Conservation (phyloP, 495 filamentous ascomycete genomes). For the Sabuloglossum arenarium region DNA sequence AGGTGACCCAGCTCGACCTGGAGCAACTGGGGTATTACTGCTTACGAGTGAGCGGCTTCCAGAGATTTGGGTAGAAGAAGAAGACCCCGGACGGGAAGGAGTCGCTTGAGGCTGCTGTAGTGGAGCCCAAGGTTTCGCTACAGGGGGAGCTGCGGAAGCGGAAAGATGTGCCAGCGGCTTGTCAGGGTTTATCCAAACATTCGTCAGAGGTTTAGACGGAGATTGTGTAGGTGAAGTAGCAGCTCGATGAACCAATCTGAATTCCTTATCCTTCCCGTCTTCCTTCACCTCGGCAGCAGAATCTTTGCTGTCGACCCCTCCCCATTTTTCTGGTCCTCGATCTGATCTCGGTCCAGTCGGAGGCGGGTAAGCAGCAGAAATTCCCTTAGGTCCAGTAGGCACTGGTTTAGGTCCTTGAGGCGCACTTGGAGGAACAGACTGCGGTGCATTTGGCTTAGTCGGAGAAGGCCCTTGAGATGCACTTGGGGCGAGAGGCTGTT, state of each 20-base stretch:
- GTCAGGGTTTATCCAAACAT: background rate
- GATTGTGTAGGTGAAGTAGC: background rate
- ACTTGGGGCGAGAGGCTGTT: background rate
- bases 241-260: background rate
- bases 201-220: background rate
- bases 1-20: background rate
- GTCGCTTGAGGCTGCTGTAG: background rate
- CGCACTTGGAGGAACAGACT: background rate
- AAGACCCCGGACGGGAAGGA: background rate
- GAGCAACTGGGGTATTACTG: background rate
- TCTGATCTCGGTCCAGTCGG: slow-evolving; percentile 24
- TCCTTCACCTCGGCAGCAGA: slow-evolving; percentile 7
- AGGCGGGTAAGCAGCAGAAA: background rate
- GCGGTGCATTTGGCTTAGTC: slow-evolving; percentile 5
- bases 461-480: slow-evolving; percentile 24
- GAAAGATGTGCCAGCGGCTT: background rate
- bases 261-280: background rate
- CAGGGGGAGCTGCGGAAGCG: background rate
- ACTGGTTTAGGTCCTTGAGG: slow-evolving; percentile 29
- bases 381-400: background rate
- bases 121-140: background rate
- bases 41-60: background rate
- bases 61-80: background rate
- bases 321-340: slow-evolving; percentile 7
- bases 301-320: slow-evolving; percentile 7